Evolutionary conservation across 306 rosid genomes (phyloP), one percentile per base, ranked within the genome.

Genomic region (Corylus americana): DNA sequence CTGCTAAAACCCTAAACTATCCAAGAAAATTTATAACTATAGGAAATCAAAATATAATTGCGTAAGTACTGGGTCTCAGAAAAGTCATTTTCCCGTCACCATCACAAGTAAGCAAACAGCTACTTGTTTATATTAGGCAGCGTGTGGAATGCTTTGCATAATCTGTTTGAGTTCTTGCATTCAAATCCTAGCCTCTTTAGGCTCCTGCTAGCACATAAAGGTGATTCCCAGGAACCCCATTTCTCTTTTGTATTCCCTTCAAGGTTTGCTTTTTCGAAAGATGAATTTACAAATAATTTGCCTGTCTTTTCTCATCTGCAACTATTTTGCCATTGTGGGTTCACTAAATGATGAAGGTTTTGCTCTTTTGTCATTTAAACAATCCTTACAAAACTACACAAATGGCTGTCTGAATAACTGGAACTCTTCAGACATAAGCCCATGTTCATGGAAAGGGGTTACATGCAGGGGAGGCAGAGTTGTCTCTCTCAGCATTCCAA

Each of bases 371-470:
- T 80, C 84, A 16, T 77, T 84, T 67, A 80, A 80, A 73, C 42
- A 27, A 54, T 62, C 81, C 18, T 12, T 70, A 1, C 31, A 31
- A 14, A 37, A 71, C 4, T 49, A 54, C 17, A 5, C 78, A 3
- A 50, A 79, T 63, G 44, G 71, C 70, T 27, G 16, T 59, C 42
- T 80, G 68, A 70, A 8, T 49, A 80, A 66, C 76, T 84, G 84
- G 87, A 76, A 80, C 58, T 47, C 75, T 17, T 76, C 67, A 47
- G 84, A 84, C 72, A 62, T 29, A 6, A 84, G 62, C 58, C 82
- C 87, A 29, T 80, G 87, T 80, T 72, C 68, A 7, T 84, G 87
- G 87, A 31, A 8, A 37, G 87, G 87, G 55, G 78, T 84, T 29
- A 39, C 25, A 47, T 84, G 87, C 73, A 73, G 42, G 14, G 61